phyloP scores from a whole-genome alignment of 2,329 filamentous ascomycete species.

The Fusarium hainanense region DNA sequence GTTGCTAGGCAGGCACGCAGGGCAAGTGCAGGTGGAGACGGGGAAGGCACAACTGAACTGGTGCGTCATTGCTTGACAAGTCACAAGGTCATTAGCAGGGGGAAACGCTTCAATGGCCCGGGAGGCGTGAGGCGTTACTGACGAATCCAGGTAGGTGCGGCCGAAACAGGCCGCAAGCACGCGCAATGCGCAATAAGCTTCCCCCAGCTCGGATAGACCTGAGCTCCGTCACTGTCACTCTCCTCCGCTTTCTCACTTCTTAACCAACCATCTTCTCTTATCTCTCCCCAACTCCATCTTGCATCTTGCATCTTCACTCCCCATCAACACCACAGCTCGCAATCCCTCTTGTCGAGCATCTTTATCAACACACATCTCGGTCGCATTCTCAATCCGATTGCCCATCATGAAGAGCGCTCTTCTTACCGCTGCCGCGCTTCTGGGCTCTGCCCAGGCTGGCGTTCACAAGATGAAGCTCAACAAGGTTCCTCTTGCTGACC shows the following conservation, averaged over 20 bases:
- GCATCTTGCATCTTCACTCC: constrained; percentile 34
- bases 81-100: constrained; percentile 44
- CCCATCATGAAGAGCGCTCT: constrained; percentile 86
- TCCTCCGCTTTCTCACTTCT: constrained; percentile 40
- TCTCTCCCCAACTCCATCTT: constrained; percentile 42
- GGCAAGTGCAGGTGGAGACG: constrained; percentile 42
- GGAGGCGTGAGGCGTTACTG: constrained; percentile 28
- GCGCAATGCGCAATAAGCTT: constrained; percentile 44
- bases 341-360: constrained; percentile 17
- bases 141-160: constrained; percentile 41
- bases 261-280: constrained; percentile 41
- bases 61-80: constrained; percentile 46
- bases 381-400: constrained; percentile 40
- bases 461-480: constrained; percentile 98
- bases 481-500: constrained; percentile 92
- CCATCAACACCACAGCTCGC: constrained; percentile 31
- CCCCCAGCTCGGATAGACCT: constrained; percentile 33
- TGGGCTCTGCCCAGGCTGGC: constrained; percentile 84
- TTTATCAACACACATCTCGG: constrained; percentile 3
- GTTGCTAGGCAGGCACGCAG: constrained; percentile 41
- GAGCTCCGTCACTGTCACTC: constrained; percentile 42
- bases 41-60: constrained; percentile 37
- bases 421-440: constrained; percentile 81
- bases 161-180: constrained; percentile 45
- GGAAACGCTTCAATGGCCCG: constrained; percentile 26